phyloP scores from a whole-genome alignment of 805 yeast species.

The Grigorovia transvaalensis region DNA sequence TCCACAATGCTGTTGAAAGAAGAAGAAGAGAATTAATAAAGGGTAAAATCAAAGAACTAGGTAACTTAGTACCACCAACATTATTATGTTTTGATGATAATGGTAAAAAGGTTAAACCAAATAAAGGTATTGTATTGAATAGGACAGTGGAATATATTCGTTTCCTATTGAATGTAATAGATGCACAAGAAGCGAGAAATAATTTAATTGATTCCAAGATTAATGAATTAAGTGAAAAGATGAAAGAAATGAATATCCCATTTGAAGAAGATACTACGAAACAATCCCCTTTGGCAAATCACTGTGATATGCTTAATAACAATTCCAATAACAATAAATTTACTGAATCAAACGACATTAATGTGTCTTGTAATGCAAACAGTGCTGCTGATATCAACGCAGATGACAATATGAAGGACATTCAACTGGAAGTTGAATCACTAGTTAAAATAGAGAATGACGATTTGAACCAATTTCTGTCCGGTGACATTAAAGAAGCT shows the following conservation, averaged over 20 bases:
- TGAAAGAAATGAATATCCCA: constrained; percentile 1
- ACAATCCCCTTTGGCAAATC: neutral
- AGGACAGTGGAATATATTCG: constrained; percentile 72
- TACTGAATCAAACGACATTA: neutral
- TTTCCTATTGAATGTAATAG: constrained; percentile 52
- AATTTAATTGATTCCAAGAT: constrained; percentile 33
- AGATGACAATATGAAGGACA: neutral
- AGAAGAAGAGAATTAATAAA: constrained; percentile 85
- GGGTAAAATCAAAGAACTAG: constrained; percentile 77
- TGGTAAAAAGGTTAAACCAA: constrained; percentile 65
- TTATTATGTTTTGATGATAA: constrained; percentile 38
- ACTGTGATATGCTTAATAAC: neutral
- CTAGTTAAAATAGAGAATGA: constrained; percentile 4
- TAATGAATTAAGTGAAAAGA: constrained; percentile 23
- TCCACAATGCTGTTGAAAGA: constrained; percentile 91
- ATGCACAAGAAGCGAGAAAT: constrained; percentile 42
- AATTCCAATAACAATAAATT: too few relatives aligned
- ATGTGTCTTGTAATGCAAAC: neutral
- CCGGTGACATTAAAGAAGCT: constrained; percentile 25
- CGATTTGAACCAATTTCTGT: constrained; percentile 24
- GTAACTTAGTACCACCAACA: constrained; percentile 70
- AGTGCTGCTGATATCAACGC: neutral
- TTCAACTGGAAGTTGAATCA: neutral
- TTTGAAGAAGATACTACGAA: neutral
- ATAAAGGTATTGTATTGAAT: constrained; percentile 67